Percentiles rank a stretch among this genome's conserved stretches.
phyloP scores from a whole-genome alignment of 192 early-diverging fungal genomes.

The Rhizoclosmatium sp. region DNA sequence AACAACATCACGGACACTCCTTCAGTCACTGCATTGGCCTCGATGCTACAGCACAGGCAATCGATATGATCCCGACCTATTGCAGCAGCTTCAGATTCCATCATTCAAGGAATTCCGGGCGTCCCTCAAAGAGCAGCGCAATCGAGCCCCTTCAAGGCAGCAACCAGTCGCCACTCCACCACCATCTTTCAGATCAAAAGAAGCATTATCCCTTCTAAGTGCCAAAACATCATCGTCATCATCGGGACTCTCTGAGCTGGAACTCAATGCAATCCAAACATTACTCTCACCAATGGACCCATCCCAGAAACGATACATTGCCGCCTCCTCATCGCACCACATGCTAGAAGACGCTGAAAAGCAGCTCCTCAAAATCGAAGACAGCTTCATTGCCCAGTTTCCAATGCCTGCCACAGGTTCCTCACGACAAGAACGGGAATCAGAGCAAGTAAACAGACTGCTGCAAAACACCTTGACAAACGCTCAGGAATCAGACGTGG shows the following conservation, averaged over 20 bases:
- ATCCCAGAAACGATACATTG: neutral
- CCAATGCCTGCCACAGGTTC: neutral
- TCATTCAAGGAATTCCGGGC: slow-evolving; percentile 13
- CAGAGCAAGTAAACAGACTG: neutral
- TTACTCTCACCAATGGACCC: neutral
- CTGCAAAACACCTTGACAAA: neutral
- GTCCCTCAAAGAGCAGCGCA: neutral
- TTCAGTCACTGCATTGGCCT: neutral
- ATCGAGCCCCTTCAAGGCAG: neutral
- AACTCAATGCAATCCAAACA: slow-evolving; percentile 7
- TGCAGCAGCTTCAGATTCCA: slow-evolving; percentile 15
- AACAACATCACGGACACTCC: neutral
- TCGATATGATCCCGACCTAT: neutral
- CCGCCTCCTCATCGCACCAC: neutral
- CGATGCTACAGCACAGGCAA: neutral
- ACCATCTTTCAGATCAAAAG: neutral
- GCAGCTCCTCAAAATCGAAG: slow-evolving; percentile 16
- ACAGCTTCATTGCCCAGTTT: slow-evolving; percentile 18
- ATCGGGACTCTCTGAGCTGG: slow-evolving; percentile 13
- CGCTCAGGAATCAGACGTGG: neutral
- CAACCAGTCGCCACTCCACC: neutral
- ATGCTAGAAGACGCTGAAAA: neutral
- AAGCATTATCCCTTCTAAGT: neutral
- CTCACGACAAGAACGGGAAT: neutral
- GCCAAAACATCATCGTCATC: neutral